Evolutionary conservation across 1,284 basidiomycete species (phyloP), one percentile per base, ranked within the genome.

Genomic region (Porodaedalea pini): DNA sequence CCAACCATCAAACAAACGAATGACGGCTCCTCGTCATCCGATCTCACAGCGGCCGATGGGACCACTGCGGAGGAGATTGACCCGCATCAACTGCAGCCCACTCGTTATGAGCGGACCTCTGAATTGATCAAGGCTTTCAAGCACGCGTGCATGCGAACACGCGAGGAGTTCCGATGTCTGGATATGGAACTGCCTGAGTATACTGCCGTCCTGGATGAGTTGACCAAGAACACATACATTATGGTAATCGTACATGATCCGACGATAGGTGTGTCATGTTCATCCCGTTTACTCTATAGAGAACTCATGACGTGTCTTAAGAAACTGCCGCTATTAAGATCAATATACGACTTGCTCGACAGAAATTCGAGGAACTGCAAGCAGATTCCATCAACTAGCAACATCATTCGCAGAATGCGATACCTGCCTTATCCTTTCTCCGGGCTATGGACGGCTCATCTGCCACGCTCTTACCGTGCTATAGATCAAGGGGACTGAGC

Each of bases 41-140:
- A 63, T 60, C 21, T 56, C 25, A 61, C 36, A 17, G 56, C 56
- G 39, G 29, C 61, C 34, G 45, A 47, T n/a, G 15, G 15, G 63
- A 57, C 27, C 21, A 19, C 40, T n/a, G 19, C 29, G 29, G 66
- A 68, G 36, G 59, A 66, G 36, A 66, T 69, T 40, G 61, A 70
- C 32, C 69, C 74, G 3, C 78, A 79, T 56, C 71, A 78, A 44
- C 75, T 94, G 61, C 82, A 91, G 64, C 76, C 86, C 7, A 90
- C 92, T 64, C 82, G 96, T 34, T 98, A 97, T 70, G 96, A 98
- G 74, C 91, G 94, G 62, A 95, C 96, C 27, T 94, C 91, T 5
- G 94, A 98, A 70, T 82, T 98, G 59, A 88, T 98, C 74, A 98
- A 98, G 73, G 85, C 87, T 2, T 97, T 98, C 78, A 94, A 97